Evolutionary conservation across 371 early-diverging fungal genomes (phyloP), one percentile per base, ranked within the genome.

Genomic region (Rhizopus sp.): DNA sequence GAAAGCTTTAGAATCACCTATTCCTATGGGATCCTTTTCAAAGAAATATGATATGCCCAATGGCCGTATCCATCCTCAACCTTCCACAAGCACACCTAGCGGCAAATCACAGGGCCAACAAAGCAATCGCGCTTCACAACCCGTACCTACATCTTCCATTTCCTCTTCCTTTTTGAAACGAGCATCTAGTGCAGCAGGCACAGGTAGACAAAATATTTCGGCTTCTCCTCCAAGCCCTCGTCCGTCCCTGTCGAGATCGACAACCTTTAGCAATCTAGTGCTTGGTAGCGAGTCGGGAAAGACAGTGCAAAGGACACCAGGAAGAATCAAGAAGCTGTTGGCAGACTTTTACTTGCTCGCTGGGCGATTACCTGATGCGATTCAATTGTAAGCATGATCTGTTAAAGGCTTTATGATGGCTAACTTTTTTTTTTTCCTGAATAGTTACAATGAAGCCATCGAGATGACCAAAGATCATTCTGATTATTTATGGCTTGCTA

Each of bases 401-500:
- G 23, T 23, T 23, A 2, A 23, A 23, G 2, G 2, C 23, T 23
- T 23, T 23, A 23, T 23, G 23, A 23, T 23, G 23, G 23, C 23
- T 23, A 23, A 15, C 45, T 45, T 2, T 15, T 45, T 34, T 44
- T 5, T 44, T 30, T 13, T n/a, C n/a, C 23, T 23, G 23, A 23
- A 23, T 62, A 90, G 88, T 44, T 93, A 87, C 55, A 70, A 79
- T 23, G 64, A 78, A 44, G 88, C 91, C 2, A 84, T 92, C 46
- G 93, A 92, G 8, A 69, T 75, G 41, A 75, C 90, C 50, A 88
- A 86, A 59, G 62, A 75, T 9, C 84, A 77, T 44, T 72, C 76
- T 3, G 94, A 93, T 65, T 88, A 77, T 66, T 67, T 89, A 47
- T 93, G 94, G 94, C 81, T 86, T 15, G 92, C 83, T 33, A 82